Percentiles rank a stretch among this genome's conserved stretches.
Conservation (phyloP, 1,139 yeast species). For the Geotrichum fermentans region DNA sequence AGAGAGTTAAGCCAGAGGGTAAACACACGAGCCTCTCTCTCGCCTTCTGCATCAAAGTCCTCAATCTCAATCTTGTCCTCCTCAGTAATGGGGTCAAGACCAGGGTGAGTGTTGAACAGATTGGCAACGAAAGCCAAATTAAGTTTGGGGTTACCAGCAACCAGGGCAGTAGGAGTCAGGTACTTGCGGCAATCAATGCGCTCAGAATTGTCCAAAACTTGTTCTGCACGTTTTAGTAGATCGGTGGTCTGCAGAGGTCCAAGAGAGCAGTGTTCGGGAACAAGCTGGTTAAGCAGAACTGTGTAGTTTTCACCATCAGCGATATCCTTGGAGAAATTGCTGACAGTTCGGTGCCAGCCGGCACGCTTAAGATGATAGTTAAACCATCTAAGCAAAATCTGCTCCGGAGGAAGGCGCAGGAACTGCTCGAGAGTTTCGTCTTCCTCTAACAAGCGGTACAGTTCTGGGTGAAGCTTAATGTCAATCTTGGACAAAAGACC, state of each 20-base stretch:
- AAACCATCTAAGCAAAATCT: slow-evolving; percentile 94
- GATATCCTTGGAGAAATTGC: slow-evolving; percentile 82
- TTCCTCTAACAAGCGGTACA: slow-evolving; percentile 88
- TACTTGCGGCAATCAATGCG: slow-evolving; percentile 89
- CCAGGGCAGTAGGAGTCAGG: slow-evolving; percentile 86
- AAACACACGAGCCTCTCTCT: slow-evolving; percentile 97
- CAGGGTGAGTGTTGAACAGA: slow-evolving; percentile 92
- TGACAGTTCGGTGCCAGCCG: slow-evolving; percentile 79
- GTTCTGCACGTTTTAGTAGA: slow-evolving; percentile 76
- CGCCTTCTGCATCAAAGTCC: slow-evolving; percentile 98
- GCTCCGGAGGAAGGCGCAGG: slow-evolving; percentile 94
- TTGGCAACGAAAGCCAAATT: slow-evolving; percentile 97
- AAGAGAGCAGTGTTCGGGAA: slow-evolving; percentile 75
- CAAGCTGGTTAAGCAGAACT: slow-evolving; percentile 78
- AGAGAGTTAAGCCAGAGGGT: slow-evolving; percentile 95
- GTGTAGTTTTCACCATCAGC: slow-evolving; percentile 95
- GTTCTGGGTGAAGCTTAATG: slow-evolving; percentile 92
- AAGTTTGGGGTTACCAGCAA: slow-evolving; percentile 93
- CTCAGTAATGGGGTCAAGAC: slow-evolving; percentile 92
- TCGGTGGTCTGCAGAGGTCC: slow-evolving; percentile 74
- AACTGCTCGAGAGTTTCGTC: slow-evolving; percentile 97
- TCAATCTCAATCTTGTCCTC: slow-evolving; percentile 75
- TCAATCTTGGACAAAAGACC: slow-evolving; percentile 93
- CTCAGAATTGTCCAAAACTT: slow-evolving; percentile 80
- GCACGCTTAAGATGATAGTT: slow-evolving; percentile 94